A percentile compares a stretch with the other conserved stretches of the same genome.
Conservation (phyloP, 768 basidiomycete species). For the Phallus indusiatus region DNA sequence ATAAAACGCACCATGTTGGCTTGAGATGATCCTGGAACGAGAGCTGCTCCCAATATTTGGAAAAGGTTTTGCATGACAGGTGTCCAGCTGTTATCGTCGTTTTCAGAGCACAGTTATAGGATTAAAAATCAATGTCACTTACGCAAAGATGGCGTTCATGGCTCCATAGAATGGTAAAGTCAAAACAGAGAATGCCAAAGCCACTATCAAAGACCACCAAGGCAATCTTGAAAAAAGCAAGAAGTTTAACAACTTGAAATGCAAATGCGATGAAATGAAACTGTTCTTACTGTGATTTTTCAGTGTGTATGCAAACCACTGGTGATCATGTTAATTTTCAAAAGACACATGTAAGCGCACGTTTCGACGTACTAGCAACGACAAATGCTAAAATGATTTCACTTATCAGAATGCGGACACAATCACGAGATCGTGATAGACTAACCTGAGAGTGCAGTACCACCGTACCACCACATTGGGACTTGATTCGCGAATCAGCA, state of each 20-base stretch:
- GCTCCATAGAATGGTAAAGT: background rate
- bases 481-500: background rate
- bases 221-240: background rate
- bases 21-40: background rate
- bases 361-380: background rate
- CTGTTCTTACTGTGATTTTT: background rate
- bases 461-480: background rate
- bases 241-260: too few species aligned
- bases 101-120: background rate
- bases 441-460: background rate
- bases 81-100: background rate
- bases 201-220: background rate
- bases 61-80: background rate
- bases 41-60: background rate
- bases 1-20: background rate
- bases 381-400: background rate
- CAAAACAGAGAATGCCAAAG: background rate
- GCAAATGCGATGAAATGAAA: background rate
- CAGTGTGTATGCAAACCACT: background rate
- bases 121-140: background rate
- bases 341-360: background rate
- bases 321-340: background rate
- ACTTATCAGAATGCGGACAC: background rate
- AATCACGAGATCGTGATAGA: background rate
- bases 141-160: background rate